Base-by-base conservation (phyloP, 2,329 filamentous ascomycete genomes). In the Alternaria alternata region DNA sequence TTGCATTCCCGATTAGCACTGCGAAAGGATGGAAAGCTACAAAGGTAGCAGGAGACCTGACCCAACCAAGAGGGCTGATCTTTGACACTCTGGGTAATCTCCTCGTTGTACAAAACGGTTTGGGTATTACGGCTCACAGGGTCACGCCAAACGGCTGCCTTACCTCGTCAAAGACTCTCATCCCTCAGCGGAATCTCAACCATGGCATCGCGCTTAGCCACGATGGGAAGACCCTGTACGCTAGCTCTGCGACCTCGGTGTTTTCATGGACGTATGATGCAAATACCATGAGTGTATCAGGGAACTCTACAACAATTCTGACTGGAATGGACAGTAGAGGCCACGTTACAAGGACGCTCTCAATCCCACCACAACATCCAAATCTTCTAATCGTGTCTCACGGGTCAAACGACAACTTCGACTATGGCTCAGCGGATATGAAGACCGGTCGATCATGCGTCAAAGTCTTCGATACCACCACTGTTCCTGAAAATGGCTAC, bases 401-500 rank as follows among this genome's bases (percentile, higher is more conserved):
- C 57, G 89, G 90, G 26, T 89, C 86, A 60, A 80, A 82, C 34
- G 80, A 81, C 43, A 91, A 92, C 71, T 81, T 89, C 44, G 90
- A 92, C 72, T 67, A 73, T 61, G 44, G 78, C 1, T 83, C 90
- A 1, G 77, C 76, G 7, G 75, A 85, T 53, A 74, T 85, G 39
- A 75, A 73, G 7, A 84, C 82, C 0, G 90, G 88, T 3, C 83
- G 86, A 59, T 86, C 86, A 12, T 88, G 90, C 70, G 83, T 93
- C 67, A 89, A 87, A 61, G 85, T 85, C 36, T 88, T 86, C 73
- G 80, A 85, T 57, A 72, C 85, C 22, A 79, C 68, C 42, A 75
- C 81, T 14, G 20, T 51, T 1, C 70, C 71, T 4, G 32, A 20
- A 0, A 44, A 61, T 67, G 57, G 72, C 51, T 64, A 74, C 65